phyloP scores from a whole-genome alignment of 75 land plant species.

The Adiantum capillusveneris region DNA sequence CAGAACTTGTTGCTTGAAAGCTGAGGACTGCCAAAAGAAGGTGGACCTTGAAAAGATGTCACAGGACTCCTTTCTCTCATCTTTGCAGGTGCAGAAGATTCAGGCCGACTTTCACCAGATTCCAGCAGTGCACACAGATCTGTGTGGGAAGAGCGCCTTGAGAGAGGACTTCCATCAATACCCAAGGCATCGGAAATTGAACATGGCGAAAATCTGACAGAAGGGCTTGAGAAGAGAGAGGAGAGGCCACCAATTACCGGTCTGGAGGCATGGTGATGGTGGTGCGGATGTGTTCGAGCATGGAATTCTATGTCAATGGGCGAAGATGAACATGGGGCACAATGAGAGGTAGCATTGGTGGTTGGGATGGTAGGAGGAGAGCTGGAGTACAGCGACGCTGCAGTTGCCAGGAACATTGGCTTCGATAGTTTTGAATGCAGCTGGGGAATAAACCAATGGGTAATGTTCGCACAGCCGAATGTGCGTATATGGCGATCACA shows the following conservation, averaged over 20 bases:
- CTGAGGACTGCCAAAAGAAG: not conserved
- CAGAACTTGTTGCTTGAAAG: not conserved
- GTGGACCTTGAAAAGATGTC: not conserved
- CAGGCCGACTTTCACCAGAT: constrained; percentile 8
- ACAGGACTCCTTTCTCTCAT: constrained; percentile 29
- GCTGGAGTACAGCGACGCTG: not conserved
- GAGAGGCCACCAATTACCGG: constrained; percentile 47
- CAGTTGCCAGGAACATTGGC: not conserved
- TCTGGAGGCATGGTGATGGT: constrained; percentile 17
- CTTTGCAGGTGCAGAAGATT: not conserved
- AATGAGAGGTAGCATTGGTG: not conserved
- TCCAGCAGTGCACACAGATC: constrained; percentile 28
- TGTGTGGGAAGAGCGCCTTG: constrained; percentile 20
- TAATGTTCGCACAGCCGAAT: too few relatives aligned
- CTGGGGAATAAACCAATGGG: too few relatives aligned
- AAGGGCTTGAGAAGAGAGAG: constrained; percentile 33
- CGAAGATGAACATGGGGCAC: not conserved
- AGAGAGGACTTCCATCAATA: not conserved
- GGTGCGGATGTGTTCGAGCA: not conserved
- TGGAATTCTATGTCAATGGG: constrained; percentile 3
- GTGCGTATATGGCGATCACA: too few relatives aligned
- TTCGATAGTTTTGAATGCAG: too few relatives aligned
- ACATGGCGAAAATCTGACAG: constrained; percentile 16
- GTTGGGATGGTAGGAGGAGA: not conserved
- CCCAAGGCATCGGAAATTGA: constrained; percentile 2